These are phyloP conservation scores for Daldinia childiae DNA, from an alignment of 495 filamentous ascomycete genomes.

Conservation along the genomic window DNA sequence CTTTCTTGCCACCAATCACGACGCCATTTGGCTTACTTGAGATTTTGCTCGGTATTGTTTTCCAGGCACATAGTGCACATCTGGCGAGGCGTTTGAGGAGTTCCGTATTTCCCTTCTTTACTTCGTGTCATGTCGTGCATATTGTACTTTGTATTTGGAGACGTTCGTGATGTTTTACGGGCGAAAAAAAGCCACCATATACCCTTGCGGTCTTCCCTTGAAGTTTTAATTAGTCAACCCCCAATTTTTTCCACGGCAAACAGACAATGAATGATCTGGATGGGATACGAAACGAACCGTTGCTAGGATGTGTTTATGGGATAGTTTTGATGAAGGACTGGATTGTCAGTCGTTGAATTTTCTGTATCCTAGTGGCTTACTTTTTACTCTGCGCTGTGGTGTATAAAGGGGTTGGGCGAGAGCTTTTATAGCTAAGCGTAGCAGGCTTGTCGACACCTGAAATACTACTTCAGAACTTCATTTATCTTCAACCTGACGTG, in stretches of 20 bases:
- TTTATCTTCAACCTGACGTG: conserved; percentile 8
- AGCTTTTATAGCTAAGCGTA: conserved; percentile 30
- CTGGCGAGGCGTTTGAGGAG: conserved; percentile 39
- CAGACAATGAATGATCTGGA: conserved; percentile 37
- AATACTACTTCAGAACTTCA: conserved; percentile 36
- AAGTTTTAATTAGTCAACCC: conserved; percentile 27
- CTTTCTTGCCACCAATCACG: conserved; percentile 12
- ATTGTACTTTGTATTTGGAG: conserved; percentile 20
- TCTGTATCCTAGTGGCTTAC: conserved; percentile 9
- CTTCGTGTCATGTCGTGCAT: conserved; percentile 18
- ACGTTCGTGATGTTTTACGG: conserved; percentile 9
- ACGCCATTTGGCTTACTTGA: conserved; percentile 7
- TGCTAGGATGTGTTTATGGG: conserved; percentile 39
- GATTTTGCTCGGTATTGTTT: conserved; percentile 13
- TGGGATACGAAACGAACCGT: conserved; percentile 37
- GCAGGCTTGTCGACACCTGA: conserved; percentile 34
- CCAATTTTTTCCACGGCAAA: conserved; percentile 22
- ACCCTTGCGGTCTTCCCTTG: conserved; percentile 22
- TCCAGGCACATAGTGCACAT: conserved; percentile 21
- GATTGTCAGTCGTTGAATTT: conserved; percentile 23
- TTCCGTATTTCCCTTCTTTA: conserved; percentile 7
- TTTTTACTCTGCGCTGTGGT: conserved; percentile 18
- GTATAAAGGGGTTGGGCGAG: conserved; percentile 14
- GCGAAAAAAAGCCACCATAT: conserved; percentile 19
- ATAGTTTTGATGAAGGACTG: conserved; percentile 18